A percentile compares a stretch with the other conserved stretches of the same genome.
Conservation (phyloP, 805 yeast species). For the Yarrowia sp. region DNA sequence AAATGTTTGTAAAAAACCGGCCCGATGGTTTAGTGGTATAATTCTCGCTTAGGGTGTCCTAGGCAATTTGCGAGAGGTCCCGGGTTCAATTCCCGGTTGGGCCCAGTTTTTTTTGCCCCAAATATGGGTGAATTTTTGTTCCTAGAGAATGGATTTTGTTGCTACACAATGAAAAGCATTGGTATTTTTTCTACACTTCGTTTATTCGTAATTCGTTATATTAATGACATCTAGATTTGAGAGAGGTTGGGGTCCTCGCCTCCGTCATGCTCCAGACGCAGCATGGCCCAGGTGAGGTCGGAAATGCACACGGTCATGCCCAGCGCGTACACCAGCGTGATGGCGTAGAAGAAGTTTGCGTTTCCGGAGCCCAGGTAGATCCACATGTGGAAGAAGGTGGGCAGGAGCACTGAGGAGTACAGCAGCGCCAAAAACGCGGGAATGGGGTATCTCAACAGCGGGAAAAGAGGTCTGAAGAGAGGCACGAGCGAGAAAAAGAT, state of each 20-base stretch:
- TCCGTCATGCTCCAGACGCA: slow-evolving; percentile 69
- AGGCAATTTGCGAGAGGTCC: slow-evolving; percentile 38
- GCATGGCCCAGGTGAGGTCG: slow-evolving; percentile 83
- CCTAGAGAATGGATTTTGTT: too few relatives aligned
- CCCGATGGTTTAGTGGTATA: slow-evolving; percentile 39
- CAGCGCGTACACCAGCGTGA: slow-evolving; percentile 78
- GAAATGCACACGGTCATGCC: slow-evolving; percentile 71
- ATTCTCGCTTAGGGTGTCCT: slow-evolving; percentile 39
- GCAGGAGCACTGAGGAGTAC: slow-evolving; percentile 72
- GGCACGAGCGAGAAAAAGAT: slow-evolving; percentile 57
- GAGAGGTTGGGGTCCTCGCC: slow-evolving; percentile 48
- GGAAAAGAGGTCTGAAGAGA: slow-evolving; percentile 44
- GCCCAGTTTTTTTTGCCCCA: slow-evolving; percentile 12
- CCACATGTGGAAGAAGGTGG: slow-evolving; percentile 94
- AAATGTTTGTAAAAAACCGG: neutral
- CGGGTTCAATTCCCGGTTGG: slow-evolving; percentile 39
- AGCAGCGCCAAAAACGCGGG: slow-evolving; percentile 61
- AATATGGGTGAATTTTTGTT: too few relatives aligned
- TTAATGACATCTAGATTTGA: slow-evolving; percentile 41
- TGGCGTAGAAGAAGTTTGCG: slow-evolving; percentile 94
- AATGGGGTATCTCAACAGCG: slow-evolving; percentile 56
- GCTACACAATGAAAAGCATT: accelerated
- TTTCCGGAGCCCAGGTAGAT: slow-evolving; percentile 93
- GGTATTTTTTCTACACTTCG: neutral
- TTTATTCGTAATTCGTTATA: slow-evolving; percentile 15